phyloP scores from a whole-genome alignment of 257 asterid genomes.

The Solanum neorickii region DNA sequence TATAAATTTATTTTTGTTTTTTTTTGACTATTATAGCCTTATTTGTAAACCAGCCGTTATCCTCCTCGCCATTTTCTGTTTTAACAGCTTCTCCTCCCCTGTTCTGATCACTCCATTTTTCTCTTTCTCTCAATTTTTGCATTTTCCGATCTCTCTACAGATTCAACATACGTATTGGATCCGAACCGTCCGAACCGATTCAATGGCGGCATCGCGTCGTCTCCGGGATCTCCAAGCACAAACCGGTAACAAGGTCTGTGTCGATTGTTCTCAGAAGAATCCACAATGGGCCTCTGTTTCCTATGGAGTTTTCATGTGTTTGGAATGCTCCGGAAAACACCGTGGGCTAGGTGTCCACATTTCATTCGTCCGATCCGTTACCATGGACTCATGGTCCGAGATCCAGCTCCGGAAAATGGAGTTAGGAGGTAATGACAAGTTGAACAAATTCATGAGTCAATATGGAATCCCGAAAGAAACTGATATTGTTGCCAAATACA shows the following conservation, averaged over 20 bases:
- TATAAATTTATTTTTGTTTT: neutral
- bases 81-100: neutral
- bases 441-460: slow-evolving; percentile 41
- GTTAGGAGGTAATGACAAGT: slow-evolving; percentile 68
- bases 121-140: neutral
- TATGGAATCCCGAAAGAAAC: slow-evolving; percentile 68
- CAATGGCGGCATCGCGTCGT: slow-evolving; percentile 80
- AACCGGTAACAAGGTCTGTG: slow-evolving; percentile 74
- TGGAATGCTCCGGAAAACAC: slow-evolving; percentile 95
- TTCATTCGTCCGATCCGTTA: slow-evolving; percentile 93
- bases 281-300: slow-evolving; percentile 99
- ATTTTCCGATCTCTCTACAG: neutral
- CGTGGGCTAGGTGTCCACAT: slow-evolving; percentile 97
- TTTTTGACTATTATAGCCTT: neutral
- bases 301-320: slow-evolving; percentile 90
- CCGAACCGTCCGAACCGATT: neutral
- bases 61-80: neutral
- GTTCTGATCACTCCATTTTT: neutral
- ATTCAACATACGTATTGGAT: neutral
- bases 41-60: neutral
- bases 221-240: slow-evolving; percentile 89
- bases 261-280: slow-evolving; percentile 80
- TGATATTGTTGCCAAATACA: slow-evolving; percentile 64
- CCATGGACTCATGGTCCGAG: slow-evolving; percentile 99
- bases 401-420: slow-evolving; percentile 89